A percentile compares a stretch with the other conserved stretches of the same genome.
These are phyloP conservation scores for Vigna hirtella DNA, from an alignment of 306 rosid genomes.

Conservation along the genomic window DNA sequence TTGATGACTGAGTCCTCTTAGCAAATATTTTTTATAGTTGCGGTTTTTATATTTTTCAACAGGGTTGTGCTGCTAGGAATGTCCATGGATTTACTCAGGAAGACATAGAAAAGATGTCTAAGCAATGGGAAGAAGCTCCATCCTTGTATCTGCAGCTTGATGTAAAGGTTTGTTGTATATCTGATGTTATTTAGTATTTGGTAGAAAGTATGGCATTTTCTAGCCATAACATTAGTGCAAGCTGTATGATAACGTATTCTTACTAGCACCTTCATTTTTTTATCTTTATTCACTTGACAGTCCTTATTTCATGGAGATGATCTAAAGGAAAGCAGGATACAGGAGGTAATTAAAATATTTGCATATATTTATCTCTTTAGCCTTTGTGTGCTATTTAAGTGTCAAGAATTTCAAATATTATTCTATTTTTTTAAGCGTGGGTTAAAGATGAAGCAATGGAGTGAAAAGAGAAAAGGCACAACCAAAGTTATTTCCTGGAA, in stretches of 20 bases:
- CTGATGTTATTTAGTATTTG: slow-evolving; percentile 36
- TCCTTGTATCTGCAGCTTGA: slow-evolving; percentile 82
- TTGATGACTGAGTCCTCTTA: slow-evolving; percentile 21
- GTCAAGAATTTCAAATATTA: slow-evolving; percentile 11
- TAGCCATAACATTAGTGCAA: slow-evolving; percentile 24
- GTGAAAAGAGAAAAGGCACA: neutral
- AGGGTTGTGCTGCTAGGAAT: slow-evolving; percentile 99
- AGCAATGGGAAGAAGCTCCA: slow-evolving; percentile 93
- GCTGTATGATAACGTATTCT: slow-evolving; percentile 24
- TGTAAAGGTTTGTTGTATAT: slow-evolving; percentile 66
- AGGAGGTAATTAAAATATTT: slow-evolving; percentile 68
- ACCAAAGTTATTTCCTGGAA: slow-evolving; percentile 9
- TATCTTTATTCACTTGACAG: slow-evolving; percentile 60
- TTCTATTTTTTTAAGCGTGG: neutral
- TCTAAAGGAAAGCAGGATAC: slow-evolving; percentile 80
- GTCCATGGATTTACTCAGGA: slow-evolving; percentile 84
- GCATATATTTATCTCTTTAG: slow-evolving; percentile 14
- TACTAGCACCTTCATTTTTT: slow-evolving; percentile 42
- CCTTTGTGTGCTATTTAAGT: slow-evolving; percentile 26
- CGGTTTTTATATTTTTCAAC: slow-evolving; percentile 47
- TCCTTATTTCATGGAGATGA: slow-evolving; percentile 88
- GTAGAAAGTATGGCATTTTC: slow-evolving; percentile 22
- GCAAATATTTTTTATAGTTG: slow-evolving; percentile 14
- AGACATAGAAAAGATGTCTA: slow-evolving; percentile 80
- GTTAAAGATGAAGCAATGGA: slow-evolving; percentile 28